Evolutionary conservation across 2,329 filamentous ascomycete species (phyloP), one percentile per base, ranked within the genome.

Genomic region (Acrodontium crateriforme): DNA sequence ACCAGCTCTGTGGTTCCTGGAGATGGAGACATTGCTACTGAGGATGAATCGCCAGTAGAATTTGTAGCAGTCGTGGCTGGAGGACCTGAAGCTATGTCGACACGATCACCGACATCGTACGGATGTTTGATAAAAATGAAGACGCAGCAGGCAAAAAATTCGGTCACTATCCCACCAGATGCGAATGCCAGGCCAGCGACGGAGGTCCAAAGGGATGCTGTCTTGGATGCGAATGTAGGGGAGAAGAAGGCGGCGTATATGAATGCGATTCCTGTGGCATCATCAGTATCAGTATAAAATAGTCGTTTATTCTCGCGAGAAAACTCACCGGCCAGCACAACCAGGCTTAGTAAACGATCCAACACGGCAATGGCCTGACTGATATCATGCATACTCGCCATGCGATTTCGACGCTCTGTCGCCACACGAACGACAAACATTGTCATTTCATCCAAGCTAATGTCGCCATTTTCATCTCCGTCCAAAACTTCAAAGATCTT

Each of bases 81-180:
- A n/a, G n/a, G n/a, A n/a, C n/a, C n/a, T n/a, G n/a, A n/a, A n/a
- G n/a, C n/a, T 36, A 52, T 46, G 24, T 45, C 41, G 25, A 55
- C 45, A 6, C 46, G 40, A 32, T 55, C 53, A 24, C 50, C 53
- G 17, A 45, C 39, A 51, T 95, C 87, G 52, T 80, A 94, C 0
- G 87, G 87, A 52, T 95, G 87, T 62, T 95, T 95, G 60, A 94
- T 81, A 46, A 95, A 95, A 2, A 95, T 62, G 62, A 95, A 94
- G 46, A 95, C 92, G 60, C 85, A 94, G 21, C 84, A 93, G 48
- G 84, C 84, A n/a, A 95, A 69, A 39, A 95, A 81, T 54, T 95
- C 87, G 2, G 84, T 93, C 28, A 79, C 78, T 12, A 84, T 76
- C 52, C 94, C 94, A 42, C 93, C 77, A 57, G 95, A 94, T 3